Evolutionary conservation across 208 protist genomes (phyloP).

Genomic region (Novymonas esmeraldas): DNA sequence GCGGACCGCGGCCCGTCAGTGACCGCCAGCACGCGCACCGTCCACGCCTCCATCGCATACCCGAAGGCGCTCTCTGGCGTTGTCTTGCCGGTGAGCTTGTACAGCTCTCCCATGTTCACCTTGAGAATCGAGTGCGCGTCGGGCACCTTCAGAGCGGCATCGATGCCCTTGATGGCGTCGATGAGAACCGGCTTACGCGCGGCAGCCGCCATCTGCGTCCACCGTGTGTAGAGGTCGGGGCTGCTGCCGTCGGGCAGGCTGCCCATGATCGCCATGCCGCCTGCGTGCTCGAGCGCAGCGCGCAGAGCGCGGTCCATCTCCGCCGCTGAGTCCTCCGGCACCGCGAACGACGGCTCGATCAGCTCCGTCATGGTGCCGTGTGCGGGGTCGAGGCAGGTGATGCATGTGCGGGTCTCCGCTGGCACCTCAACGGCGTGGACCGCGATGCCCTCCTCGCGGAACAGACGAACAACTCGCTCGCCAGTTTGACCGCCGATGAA

Average conservation of each 20-base stretch:
- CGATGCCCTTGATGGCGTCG: constrained; percentile 44
- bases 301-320: constrained; percentile 22
- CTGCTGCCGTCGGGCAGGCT: constrained; percentile 31
- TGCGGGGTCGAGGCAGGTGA: constrained; percentile 32
- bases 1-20: constrained; percentile 33
- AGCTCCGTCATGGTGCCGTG: constrained; percentile 45
- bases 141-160: constrained; percentile 26
- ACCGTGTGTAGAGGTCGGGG: constrained; percentile 34
- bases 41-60: constrained; percentile 35
- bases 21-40: constrained; percentile 30
- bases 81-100: constrained; percentile 24
- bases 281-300: constrained; percentile 15
- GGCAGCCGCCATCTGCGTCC: constrained; percentile 29
- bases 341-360: constrained; percentile 35
- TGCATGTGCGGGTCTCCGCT: constrained; percentile 38
- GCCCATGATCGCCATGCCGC: constrained; percentile 41
- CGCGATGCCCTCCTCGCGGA: constrained; percentile 28
- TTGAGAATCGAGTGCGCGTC: constrained; percentile 33
- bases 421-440: constrained; percentile 18
- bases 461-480: constrained; percentile 19
- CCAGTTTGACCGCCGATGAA: constrained; percentile 38
- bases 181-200: constrained; percentile 35
- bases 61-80: constrained; percentile 30
- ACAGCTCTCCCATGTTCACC: constrained; percentile 37
- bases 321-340: constrained; percentile 23